A percentile compares a stretch with the other conserved stretches of the same genome.
Conservation (phyloP, 108 stramenopile genomes). For the Parietichytrium sp. region DNA sequence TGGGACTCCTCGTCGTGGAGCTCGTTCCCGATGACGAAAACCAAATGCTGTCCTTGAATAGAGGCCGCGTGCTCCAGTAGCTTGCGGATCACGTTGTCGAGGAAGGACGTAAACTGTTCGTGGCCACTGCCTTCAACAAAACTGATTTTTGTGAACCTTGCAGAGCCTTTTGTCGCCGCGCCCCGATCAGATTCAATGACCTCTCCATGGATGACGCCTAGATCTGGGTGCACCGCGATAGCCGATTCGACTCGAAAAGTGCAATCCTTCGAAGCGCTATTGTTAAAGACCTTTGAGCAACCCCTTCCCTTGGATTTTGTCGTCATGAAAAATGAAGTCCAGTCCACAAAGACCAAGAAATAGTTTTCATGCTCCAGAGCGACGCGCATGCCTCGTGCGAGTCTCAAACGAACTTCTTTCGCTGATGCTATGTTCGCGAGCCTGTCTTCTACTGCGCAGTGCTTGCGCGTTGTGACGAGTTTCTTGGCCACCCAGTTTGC, state of each 20-base stretch:
- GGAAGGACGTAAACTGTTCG: neutral
- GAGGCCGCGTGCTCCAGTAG: neutral
- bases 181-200: neutral
- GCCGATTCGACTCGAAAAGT: neutral
- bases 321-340: neutral
- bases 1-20: neutral
- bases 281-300: no score
- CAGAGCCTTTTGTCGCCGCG: neutral
- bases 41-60: neutral
- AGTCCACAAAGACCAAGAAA: neutral
- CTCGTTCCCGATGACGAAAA: neutral
- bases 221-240: neutral
- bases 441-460: slow-evolving; percentile 16
- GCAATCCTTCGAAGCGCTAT: no score
- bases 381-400: neutral
- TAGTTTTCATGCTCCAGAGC: neutral
- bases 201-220: neutral
- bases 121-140: no score
- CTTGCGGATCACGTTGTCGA: neutral
- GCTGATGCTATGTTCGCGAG: neutral
- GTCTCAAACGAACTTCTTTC: neutral
- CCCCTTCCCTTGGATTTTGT: neutral
- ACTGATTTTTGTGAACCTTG: neutral
- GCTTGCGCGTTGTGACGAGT: neutral
- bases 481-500: neutral